Evolutionary conservation across 441 rosid species (phyloP), one percentile per base, ranked within the genome.

Genomic region (Gossypium gossypioides): DNA sequence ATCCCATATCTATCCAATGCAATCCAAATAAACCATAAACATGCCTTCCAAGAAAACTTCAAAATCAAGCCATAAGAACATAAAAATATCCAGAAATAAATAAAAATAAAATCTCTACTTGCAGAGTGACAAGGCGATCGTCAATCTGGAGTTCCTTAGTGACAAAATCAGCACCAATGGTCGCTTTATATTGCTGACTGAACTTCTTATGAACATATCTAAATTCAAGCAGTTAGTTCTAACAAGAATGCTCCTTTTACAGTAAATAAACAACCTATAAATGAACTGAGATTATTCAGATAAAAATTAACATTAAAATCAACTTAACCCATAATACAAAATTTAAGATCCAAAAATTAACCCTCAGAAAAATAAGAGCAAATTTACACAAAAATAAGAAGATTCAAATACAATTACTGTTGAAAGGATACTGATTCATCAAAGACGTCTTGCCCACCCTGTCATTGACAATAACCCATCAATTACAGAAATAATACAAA

Each of bases 401-500:
- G 37, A 44, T 37, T 3, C n/a, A 62, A 12, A 64, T 6, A 15
- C 56, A 16, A 32, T 12, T 6, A 72, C 63, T 55, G 21, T 63
- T 55, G 46, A 52, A 66, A 87, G 91, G 96, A 89, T 94, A 94
- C 99, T 89, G 99, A 80, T 94, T 94, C 97, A 94, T 94, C 94
- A 94, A 76, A 73, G 99, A 92, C 48, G 99, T 94, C 90, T 94
- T 94, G 77, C 99, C 99, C 71, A 91, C 99, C 86, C 99, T 94
- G 89, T 46, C 15, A 83, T 74, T 67, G 18, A 72, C 25, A 27
- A 63, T 56, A 60, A 15, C 21, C 48, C 72, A 37, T 46, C 59
- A 55, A 65, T 6, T 29, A 71, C 62, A 55, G 51, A 60, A 52
- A 57, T 12, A 57, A 57, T 57, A 57, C 61, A 22, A 7, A 54